A percentile compares a stretch with the other conserved stretches of the same genome.
These are phyloP conservation scores for Leishmania arabica DNA, from an alignment of 208 protist species.

Conservation along the genomic window DNA sequence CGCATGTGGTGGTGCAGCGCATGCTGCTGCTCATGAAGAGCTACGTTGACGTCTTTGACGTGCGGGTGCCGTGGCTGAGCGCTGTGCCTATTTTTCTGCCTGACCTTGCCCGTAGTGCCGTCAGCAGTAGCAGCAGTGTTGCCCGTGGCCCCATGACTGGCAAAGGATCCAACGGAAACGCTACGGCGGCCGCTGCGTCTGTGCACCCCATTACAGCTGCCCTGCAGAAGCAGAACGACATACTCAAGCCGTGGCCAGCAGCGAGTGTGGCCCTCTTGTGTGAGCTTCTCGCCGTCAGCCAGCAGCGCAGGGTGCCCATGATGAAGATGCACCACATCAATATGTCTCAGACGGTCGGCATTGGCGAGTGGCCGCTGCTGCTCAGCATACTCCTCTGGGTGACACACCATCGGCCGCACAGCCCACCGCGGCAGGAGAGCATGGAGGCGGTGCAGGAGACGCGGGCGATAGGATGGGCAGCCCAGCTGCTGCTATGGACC, in stretches of 20 bases:
- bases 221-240: constrained; percentile 45
- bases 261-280: constrained; percentile 68
- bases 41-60: constrained; percentile 79
- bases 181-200: not conserved
- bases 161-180: not conserved
- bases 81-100: constrained; percentile 70
- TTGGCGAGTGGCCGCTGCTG: constrained; percentile 84
- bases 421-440: not conserved
- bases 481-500: constrained; percentile 79
- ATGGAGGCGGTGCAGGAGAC: constrained; percentile 7
- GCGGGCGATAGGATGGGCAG: constrained; percentile 71
- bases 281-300: constrained; percentile 63
- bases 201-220: constrained; percentile 47
- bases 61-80: constrained; percentile 80
- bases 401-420: constrained; percentile 32
- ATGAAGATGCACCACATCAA: constrained; percentile 88
- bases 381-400: constrained; percentile 83
- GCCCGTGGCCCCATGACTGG: not conserved
- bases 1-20: constrained; percentile 72
- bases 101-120: constrained; percentile 25
- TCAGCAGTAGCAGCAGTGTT: not conserved
- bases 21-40: constrained; percentile 79
- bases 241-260: constrained; percentile 37
- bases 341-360: constrained; percentile 48
- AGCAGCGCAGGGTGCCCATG: constrained; percentile 72